Base-by-base conservation (phyloP, 495 filamentous ascomycete species). In the Tuber indicum region DNA sequence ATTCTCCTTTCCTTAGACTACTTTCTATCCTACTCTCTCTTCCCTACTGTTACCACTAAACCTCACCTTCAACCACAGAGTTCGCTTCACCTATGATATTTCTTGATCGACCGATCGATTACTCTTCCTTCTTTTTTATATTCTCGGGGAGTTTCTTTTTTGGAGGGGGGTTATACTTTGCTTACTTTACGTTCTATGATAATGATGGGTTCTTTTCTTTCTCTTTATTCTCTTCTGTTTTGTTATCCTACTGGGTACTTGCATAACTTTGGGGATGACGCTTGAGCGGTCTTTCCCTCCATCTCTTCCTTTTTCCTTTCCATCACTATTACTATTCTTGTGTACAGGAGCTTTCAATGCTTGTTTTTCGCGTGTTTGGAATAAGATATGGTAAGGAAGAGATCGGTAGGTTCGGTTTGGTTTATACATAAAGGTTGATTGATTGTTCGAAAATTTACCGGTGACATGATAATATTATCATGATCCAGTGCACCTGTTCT, bases 121-220 rank as follows among this genome's bases (percentile, higher is more conserved):
- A 36, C n/a, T 19, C 26, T 66, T 66, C 32, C 58, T 66, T 36
- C 26, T 8, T 58, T 26, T 62, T 58, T 32, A 32, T 17, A 7
- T 14, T 66, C 36, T 36, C 14, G 58, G 26, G 58, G 58, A 66
- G 58, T 66, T 36, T 9, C 10, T 52, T n/a, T n/a, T 52, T 12
- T 45, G 14, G 26, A 69, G 36, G 47, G 21, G 26, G 70, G 36
- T 32, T 47, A 43, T 70, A 44, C 32, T 70, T 41, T n/a, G 23
- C 47, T 23, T 58, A 26, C 52, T 62, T 76, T 76, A 21, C 76
- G 71, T 70, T 74, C 70, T 47, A n/a, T 39, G 74, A 77, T 76
- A 70, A 77, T 66, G 74, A 72, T 76, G 73, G 70, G 52, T 70
- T 26, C 73, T 41, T 79, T 58, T 5, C 46, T 73, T 62, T 79